Percentiles rank a stretch among this genome's conserved stretches.
These are phyloP conservation scores for Phytophthora constricta DNA, from an alignment of 352 stramenopile species.

Conservation along the genomic window DNA sequence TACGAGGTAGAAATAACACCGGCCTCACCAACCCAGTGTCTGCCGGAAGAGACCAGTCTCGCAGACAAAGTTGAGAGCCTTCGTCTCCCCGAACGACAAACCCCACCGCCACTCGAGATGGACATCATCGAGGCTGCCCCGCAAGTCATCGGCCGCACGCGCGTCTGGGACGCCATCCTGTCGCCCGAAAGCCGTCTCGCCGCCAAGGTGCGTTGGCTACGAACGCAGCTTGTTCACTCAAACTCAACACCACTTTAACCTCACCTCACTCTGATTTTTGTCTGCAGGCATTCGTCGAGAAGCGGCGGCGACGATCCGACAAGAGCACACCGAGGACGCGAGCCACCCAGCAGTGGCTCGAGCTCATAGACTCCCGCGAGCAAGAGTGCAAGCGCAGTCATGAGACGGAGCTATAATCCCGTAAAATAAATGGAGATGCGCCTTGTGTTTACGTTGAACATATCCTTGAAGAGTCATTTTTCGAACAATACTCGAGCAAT, in stretches of 20 bases:
- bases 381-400: too few species aligned
- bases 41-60: conserved; percentile 7
- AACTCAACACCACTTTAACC: neutral
- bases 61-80: neutral
- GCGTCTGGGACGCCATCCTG: conserved; percentile 38
- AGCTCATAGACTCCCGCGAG: conserved; percentile 45
- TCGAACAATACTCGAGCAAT: neutral
- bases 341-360: conserved; percentile 71
- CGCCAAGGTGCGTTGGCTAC: conserved; percentile 41
- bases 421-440: too few species aligned
- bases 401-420: neutral
- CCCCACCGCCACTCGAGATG: conserved; percentile 34
- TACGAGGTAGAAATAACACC: neutral
- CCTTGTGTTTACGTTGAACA: conserved; percentile 2
- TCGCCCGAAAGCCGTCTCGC: conserved; percentile 58
- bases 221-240: neutral
- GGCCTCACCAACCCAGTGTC: conserved; percentile 2
- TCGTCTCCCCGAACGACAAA: neutral
- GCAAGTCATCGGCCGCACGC: conserved; percentile 8
- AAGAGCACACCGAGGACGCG: conserved; percentile 66
- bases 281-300: conserved; percentile 68
- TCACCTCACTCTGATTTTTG: neutral
- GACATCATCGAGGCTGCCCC: conserved; percentile 24
- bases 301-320: conserved; percentile 52
- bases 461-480: neutral